Percentiles rank a stretch among this genome's conserved stretches.
Evolutionary conservation across 2,329 filamentous ascomycete species (phyloP).

Genomic region (Zasmidium angulare): DNA sequence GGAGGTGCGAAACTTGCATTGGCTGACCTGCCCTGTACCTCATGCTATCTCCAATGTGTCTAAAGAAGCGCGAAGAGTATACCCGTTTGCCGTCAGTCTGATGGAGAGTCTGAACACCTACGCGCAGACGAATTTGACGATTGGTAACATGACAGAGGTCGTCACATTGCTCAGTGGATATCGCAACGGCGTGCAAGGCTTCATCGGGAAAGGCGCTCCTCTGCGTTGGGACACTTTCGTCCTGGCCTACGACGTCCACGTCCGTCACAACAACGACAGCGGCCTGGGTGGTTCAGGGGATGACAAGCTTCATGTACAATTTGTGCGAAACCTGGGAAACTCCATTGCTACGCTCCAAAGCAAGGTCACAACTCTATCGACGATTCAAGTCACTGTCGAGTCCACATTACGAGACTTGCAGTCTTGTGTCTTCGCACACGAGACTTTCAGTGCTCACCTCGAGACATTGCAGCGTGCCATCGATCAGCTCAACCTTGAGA

Average conservation of each 20-base stretch:
- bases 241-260: constrained; percentile 89
- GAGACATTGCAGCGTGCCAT: constrained; percentile 88
- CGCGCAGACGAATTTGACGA: constrained; percentile 80
- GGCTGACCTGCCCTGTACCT: constrained; percentile 92
- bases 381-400: constrained; percentile 78
- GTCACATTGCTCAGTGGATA: constrained; percentile 86
- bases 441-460: constrained; percentile 76
- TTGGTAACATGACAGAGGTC: constrained; percentile 82
- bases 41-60: constrained; percentile 94
- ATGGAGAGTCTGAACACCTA: constrained; percentile 99
- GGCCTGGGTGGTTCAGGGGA: constrained; percentile 22
- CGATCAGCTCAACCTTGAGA: constrained; percentile 93
- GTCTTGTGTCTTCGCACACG: constrained; percentile 76
- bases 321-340: constrained; percentile 88
- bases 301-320: constrained; percentile 71
- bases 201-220: constrained; percentile 84
- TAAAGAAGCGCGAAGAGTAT: constrained; percentile 97
- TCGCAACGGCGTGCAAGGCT: constrained; percentile 80
- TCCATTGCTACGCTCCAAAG: constrained; percentile 84
- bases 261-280: constrained; percentile 58
- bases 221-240: constrained; percentile 98
- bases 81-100: constrained; percentile 93
- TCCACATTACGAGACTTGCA: constrained; percentile 81
- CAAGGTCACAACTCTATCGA: constrained; percentile 76
- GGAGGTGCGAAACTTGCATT: constrained; percentile 91